These are phyloP conservation scores for Phanerochaete carnosa DNA, from an alignment of 768 basidiomycete species.

Conservation along the genomic window DNA sequence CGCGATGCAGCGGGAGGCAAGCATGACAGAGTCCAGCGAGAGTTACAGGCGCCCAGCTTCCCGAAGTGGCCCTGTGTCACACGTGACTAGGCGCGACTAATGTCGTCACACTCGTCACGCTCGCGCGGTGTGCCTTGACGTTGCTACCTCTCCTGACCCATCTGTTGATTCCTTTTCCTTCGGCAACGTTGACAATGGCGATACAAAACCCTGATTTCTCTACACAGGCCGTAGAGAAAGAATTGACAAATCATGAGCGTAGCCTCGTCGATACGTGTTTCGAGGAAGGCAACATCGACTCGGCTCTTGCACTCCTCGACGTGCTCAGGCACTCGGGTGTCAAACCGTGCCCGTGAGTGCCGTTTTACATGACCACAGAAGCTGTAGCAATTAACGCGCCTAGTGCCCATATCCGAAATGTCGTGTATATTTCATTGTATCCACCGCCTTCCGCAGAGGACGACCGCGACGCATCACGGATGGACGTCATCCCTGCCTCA, in stretches of 20 bases:
- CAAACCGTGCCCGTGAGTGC: conserved; percentile 56
- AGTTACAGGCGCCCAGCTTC: neutral
- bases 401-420: conserved; percentile 63
- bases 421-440: conserved; percentile 70
- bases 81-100: neutral
- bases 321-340: conserved; percentile 56
- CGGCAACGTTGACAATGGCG: neutral
- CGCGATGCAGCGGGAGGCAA: conserved; percentile 8
- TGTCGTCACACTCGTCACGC: neutral
- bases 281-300: conserved; percentile 75
- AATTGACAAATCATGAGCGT: conserved; percentile 46
- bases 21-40: neutral
- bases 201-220: neutral
- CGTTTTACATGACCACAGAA: neutral
- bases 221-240: conserved; percentile 29
- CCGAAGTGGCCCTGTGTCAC: neutral
- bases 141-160: neutral
- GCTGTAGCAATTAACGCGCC: neutral
- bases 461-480: neutral
- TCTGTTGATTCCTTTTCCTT: neutral
- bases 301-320: conserved; percentile 59
- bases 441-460: conserved; percentile 35
- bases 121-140: neutral
- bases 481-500: conserved; percentile 21
- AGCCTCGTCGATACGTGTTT: conserved; percentile 68